phyloP scores from a whole-genome alignment of 164 flowering plant species.

The Umbilicus rupestris region DNA sequence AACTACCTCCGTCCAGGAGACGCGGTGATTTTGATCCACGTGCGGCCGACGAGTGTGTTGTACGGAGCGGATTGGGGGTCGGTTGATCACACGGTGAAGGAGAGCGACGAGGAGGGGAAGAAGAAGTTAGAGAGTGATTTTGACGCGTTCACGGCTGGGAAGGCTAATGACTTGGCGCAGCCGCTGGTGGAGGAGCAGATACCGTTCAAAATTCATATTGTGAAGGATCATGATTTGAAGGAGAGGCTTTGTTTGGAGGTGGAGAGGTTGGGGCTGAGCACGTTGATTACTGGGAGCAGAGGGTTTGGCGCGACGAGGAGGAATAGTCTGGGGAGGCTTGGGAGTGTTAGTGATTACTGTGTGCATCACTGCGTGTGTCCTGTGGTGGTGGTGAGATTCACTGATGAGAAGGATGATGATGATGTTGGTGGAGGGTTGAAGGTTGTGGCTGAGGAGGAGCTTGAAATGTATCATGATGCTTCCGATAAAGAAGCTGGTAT shows the following conservation, averaged over 20 bases:
- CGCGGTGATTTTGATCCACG: conserved; percentile 45
- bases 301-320: conserved; percentile 46
- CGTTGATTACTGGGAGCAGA: conserved; percentile 48
- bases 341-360: conserved; percentile 60
- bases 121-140: conserved; percentile 52
- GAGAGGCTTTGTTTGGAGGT: conserved; percentile 71
- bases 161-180: conserved; percentile 47
- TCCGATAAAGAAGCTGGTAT: conserved; percentile 5
- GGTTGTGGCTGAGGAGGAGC: conserved; percentile 10
- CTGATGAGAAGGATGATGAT: conserved; percentile 29
- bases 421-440: conserved; percentile 13
- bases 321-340: conserved; percentile 30
- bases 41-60: conserved; percentile 45
- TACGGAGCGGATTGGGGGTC: conserved; percentile 85
- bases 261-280: conserved; percentile 46
- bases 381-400: conserved; percentile 46
- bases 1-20: conserved; percentile 53
- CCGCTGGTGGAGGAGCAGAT: conserved; percentile 50
- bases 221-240: conserved; percentile 80
- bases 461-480: not conserved
- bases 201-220: conserved; percentile 72
- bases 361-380: conserved; percentile 63
- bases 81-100: conserved; percentile 25
- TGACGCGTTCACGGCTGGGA: conserved; percentile 43
- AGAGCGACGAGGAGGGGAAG: conserved; percentile 6